Base-by-base conservation (phyloP, 768 basidiomycete genomes). In the Rhodosporidiobolus odoratus region DNA sequence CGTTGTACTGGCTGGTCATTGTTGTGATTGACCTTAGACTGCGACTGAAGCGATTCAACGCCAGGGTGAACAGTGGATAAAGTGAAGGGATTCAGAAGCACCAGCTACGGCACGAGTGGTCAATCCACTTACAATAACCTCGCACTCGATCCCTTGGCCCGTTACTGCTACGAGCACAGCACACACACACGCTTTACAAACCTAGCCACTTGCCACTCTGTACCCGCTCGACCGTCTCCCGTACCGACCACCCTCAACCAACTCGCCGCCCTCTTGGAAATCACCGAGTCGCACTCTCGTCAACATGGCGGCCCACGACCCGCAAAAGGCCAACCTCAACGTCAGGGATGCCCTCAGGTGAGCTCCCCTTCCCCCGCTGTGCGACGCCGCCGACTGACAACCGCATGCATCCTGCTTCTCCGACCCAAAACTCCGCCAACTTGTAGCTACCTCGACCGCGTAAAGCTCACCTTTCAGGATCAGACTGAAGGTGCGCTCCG, bases 381-480 rank as follows among this genome's bases (percentile, higher is more conserved):
- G 30, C 57, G 23, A 52, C 5, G 10, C 27, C 34, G 23, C 21
- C 56, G 21, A 35, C n/a, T 45, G 45, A 50, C 47, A n/a, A n/a
- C n/a, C n/a, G n/a, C n/a, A n/a, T n/a, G n/a, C n/a, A n/a, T n/a
- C 50, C 19, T 41, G 4, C 25, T 5, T 34, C 27, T 45, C 41
- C 45, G 38, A 32, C 37, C 1, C 23, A 47, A 25, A 8, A 23
- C 68, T n/a, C n/a, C n/a, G n/a, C n/a, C n/a, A n/a, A n/a, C n/a
- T n/a, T n/a, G n/a, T n/a, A 74, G 75, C 58, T 79, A 79, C 69
- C 74, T 79, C 62, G 79, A 79, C 65, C 65, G 78, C 38, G 79
- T 79, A 65, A 79, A 79, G 73, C 67, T 76, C 56, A 77, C 78
- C 65, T 79, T 78, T 62, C 54, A 68, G 9, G 69, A 77, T 34